Percentiles rank a stretch among this genome's conserved stretches.
phyloP scores from a whole-genome alignment of 78 protist species.

The Capsaspora owczarzaki region DNA sequence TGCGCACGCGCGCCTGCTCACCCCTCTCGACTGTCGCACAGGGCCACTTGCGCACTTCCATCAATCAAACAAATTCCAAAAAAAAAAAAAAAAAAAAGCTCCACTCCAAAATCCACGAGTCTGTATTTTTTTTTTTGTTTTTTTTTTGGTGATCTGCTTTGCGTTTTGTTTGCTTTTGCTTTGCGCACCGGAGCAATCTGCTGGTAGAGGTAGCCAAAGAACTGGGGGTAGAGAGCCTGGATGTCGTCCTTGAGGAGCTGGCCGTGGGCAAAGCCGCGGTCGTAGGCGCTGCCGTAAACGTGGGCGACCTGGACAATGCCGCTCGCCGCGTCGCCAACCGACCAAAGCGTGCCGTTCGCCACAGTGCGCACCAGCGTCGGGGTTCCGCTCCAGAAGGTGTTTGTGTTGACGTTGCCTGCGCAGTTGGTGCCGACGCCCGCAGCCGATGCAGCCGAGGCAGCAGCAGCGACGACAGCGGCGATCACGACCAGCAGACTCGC shows the following conservation, averaged over 20 bases:
- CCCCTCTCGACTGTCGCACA: too few species aligned
- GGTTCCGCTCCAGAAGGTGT: too few species aligned
- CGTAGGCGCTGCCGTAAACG: constrained; percentile 48
- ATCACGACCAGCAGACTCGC: too few species aligned
- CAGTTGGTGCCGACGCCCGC: too few species aligned
- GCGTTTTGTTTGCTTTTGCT: neutral
- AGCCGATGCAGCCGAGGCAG: too few species aligned
- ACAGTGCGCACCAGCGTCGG: neutral
- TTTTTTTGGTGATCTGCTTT: neutral
- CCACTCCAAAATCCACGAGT: too few species aligned
- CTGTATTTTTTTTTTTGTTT: too few species aligned
- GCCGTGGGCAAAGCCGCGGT: constrained; percentile 62
- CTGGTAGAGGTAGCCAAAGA: constrained; percentile 35
- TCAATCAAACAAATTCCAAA: neutral
- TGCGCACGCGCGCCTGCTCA: too few species aligned
- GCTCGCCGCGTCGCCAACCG: neutral
- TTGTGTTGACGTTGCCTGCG: too few species aligned
- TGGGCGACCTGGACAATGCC: neutral
- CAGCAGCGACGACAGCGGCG: too few species aligned
- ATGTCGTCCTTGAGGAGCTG: constrained; percentile 29
- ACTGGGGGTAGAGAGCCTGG: constrained; percentile 24
- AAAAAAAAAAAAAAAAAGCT: neutral
- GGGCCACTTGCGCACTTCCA: too few species aligned
- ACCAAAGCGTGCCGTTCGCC: neutral
- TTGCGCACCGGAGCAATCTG: constrained; percentile 4